Evolutionary conservation across 1,139 yeast species (phyloP).

Genomic region (Zygoascus meyerae): DNA sequence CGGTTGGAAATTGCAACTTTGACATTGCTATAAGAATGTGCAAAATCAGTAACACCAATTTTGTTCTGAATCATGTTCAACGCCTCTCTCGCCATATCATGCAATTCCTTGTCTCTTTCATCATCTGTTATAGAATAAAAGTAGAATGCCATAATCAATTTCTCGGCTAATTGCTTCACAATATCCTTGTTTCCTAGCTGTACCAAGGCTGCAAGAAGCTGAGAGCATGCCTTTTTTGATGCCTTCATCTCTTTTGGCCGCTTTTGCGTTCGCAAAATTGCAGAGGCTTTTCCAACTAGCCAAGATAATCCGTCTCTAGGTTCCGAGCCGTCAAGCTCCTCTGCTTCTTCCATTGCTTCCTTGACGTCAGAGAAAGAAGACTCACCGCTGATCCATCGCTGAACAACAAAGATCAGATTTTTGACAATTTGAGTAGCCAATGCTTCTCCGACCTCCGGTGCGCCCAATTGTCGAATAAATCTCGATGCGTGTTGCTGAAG

Average conservation of each 20-base stretch:
- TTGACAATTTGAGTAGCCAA: constrained; percentile 63
- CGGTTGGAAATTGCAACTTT: constrained; percentile 53
- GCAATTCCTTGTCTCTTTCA: constrained; percentile 46
- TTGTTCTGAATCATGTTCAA: constrained; percentile 60
- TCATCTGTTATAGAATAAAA: constrained; percentile 43
- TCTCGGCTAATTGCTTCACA: constrained; percentile 21
- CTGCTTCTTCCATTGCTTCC: constrained; percentile 34
- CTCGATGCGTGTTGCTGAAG: constrained; percentile 64
- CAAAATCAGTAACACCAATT: constrained; percentile 68
- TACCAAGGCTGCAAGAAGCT: constrained; percentile 32
- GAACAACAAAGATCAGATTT: constrained; percentile 56
- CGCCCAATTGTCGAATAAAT: constrained; percentile 70
- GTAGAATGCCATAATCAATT: constrained; percentile 53
- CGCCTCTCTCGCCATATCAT: constrained; percentile 60
- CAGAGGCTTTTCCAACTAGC: constrained; percentile 55
- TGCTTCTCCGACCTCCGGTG: constrained; percentile 63
- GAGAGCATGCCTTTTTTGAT: constrained; percentile 58
- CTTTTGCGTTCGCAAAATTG: constrained; percentile 61
- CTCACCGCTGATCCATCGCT: constrained; percentile 44
- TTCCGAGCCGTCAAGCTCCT: constrained; percentile 26
- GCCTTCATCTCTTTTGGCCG: constrained; percentile 45
- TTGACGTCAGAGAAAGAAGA: constrained; percentile 35
- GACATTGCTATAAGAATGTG: constrained; percentile 58
- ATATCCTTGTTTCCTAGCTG: constrained; percentile 21
- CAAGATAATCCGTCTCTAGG: constrained; percentile 50